A percentile compares a stretch with the other conserved stretches of the same genome.
phyloP scores from a whole-genome alignment of 106 monocot genomes.

The Platanthera zijinensis region DNA sequence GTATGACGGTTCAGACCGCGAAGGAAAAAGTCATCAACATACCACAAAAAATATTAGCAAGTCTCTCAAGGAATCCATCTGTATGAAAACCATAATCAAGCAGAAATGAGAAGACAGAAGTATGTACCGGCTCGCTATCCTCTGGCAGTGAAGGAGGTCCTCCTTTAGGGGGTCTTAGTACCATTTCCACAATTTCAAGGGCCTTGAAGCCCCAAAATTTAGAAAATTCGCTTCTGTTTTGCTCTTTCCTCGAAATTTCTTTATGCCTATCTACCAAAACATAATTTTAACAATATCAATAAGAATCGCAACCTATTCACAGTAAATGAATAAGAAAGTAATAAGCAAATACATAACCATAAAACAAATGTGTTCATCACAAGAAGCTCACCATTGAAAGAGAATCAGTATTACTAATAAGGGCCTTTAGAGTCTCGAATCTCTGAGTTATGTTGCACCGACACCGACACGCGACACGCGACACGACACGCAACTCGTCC shows the following conservation, averaged over 20 bases:
- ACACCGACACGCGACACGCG: no score
- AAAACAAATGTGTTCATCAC: neutral
- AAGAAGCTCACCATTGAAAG: conserved; percentile 61
- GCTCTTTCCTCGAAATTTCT: conserved; percentile 1
- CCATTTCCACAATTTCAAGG: conserved; percentile 64
- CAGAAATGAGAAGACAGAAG: neutral
- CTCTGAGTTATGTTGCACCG: no score
- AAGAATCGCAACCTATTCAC: conserved; percentile 65
- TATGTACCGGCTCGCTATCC: conserved; percentile 57
- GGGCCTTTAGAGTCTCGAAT: conserved; percentile 63
- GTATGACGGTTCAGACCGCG: neutral
- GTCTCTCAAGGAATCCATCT: neutral
- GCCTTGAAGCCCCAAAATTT: conserved; percentile 38
- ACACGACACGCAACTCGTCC: no score
- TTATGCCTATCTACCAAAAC: conserved; percentile 19
- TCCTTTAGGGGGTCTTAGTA: conserved; percentile 75
- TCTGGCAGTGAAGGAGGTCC: conserved; percentile 89
- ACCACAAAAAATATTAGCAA: neutral
- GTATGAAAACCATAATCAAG: neutral
- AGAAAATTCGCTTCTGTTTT: conserved; percentile 7
- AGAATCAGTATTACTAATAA: conserved; percentile 56
- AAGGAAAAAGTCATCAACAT: neutral
- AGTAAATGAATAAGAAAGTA: neutral
- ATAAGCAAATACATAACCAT: neutral
- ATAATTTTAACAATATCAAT: conserved; percentile 69